Evolutionary conservation across 495 filamentous ascomycete species (phyloP), one percentile per base, ranked within the genome.

Genomic region (Aspergillus sclerotiicarbonarius): DNA sequence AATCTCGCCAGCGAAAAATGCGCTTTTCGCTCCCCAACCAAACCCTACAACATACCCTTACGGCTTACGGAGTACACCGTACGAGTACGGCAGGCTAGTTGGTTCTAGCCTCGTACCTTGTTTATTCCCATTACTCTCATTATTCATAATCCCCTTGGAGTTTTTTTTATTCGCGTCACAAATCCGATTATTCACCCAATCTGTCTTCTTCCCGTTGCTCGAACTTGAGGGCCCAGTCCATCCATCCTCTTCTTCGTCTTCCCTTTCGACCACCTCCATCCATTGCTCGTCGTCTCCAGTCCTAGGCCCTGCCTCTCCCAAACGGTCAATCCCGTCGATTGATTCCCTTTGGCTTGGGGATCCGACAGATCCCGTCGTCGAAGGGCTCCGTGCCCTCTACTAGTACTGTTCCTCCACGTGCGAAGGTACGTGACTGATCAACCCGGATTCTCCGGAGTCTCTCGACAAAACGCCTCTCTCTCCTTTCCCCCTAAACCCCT

Each of bases 341-440:
- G 16, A n/a, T 32, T 50, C 21, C 31, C 25, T 25, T 50, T 21
- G 47, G 13, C 25, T 50, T 15, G 16, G 20, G 47, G 47, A 50
- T 29, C 31, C 25, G 10, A 32, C 29, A 3, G 18, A 13, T 32
- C 29, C 31, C 31, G 25, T 54, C 37, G 30, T 60, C 41, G 32
- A 46, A 57, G 57, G 53, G 53, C 57, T 59, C 52, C 45, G 53
- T 54, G 61, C 61, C 51, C 54, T 51, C 57, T 53, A 37, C 61
- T 39, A 41, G 37, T 41, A 32, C 55, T 50, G 52, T 44, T 32
- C 46, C 49, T 51, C 53, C 61, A 63, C 61, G 61, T 63, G 61
- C 61, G 41, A 57, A 59, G 57, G 56, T 59, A 63, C 57, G 52
- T 56, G 50, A 57, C 53, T 41, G 44, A 54, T 39, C 44, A 54